Base-by-base conservation (phyloP, 495 filamentous ascomycete species). In the Evansstolkia leycettana region DNA sequence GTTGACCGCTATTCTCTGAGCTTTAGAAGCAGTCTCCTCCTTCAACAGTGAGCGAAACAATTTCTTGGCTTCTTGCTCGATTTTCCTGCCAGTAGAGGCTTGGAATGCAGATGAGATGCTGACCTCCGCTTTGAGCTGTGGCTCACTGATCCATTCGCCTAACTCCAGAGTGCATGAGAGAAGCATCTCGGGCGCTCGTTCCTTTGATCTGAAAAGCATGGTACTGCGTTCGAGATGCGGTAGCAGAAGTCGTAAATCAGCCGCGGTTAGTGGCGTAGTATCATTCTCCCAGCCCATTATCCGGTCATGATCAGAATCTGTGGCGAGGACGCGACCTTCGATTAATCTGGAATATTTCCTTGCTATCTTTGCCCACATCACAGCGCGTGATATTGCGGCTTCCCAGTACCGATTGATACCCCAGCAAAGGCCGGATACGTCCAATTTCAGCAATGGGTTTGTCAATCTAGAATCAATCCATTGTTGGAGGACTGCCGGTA, bases 341-440 rank as follows among this genome's bases (percentile, higher is more conserved):
- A 46, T 20, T 9, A 52, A 25, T 12, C 15, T 31, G 5, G 41
- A 17, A 26, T 58, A 39, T 28, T 52, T 53, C 7, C 47, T 33
- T 13, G 58, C 53, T 17, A 65, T 46, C 16, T 47, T 46, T 10
- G 56, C 43, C 64, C 62, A 65, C 30, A 65, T 34, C 18, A 50
- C 48, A 19, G 64, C 64, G 2, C 62, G 55, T 12, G 50, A 46
- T 14, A 65, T 34, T 17, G 48, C 40, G 11, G 50, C 54, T 48
- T 64, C 64, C 60, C 64, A 66, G 41, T 60, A 64, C 7, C 57
- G 47, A 17, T 60, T 64, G 20, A 65, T 57, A 15, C 59, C 60
- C 54, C 59, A 59, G 37, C 64, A 64, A 2, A 65, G 48, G 6
- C 60, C 64, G 7, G 62, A 48, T 24, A 67, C 45, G 33, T 67